Conservation (phyloP, 139 green algal genomes). For the Ulvella scutata region DNA sequence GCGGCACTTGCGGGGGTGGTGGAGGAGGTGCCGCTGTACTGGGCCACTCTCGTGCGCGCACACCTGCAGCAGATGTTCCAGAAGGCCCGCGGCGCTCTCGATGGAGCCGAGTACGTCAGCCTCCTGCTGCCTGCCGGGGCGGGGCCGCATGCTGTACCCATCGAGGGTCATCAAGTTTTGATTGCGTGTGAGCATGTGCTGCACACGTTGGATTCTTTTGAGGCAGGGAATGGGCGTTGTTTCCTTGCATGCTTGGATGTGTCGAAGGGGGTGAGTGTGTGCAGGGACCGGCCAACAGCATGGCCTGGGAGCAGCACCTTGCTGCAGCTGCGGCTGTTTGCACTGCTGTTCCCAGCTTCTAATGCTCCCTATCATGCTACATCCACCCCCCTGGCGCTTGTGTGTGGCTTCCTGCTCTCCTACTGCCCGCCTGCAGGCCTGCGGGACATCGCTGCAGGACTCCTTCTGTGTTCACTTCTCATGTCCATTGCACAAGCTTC, state of each 20-base stretch:
- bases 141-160: not conserved
- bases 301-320: conserved; percentile 37
- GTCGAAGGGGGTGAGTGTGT: not conserved
- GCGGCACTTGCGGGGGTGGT: conserved; percentile 40
- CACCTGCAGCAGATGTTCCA: conserved; percentile 47
- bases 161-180: too few species aligned
- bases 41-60: conserved; percentile 63
- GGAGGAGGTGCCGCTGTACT: conserved; percentile 71
- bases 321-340: conserved; percentile 71
- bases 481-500: not conserved
- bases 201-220: too few species aligned
- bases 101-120: not conserved
- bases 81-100: conserved; percentile 1
- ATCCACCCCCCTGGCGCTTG: conserved; percentile 43
- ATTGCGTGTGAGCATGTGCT: too few species aligned
- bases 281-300: conserved; percentile 4
- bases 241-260: too few species aligned
- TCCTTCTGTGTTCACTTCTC: not conserved
- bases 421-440: conserved; percentile 30
- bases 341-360: conserved; percentile 59
- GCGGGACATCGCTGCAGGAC: conserved; percentile 17
- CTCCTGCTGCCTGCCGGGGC: not conserved
- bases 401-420: conserved; percentile 25
- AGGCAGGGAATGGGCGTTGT: too few species aligned
- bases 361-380: conserved; percentile 79